A percentile compares a stretch with the other conserved stretches of the same genome.
These are phyloP conservation scores for Saccharomycopsis sp. DNA, from an alignment of 805 yeast species.

Conservation along the genomic window DNA sequence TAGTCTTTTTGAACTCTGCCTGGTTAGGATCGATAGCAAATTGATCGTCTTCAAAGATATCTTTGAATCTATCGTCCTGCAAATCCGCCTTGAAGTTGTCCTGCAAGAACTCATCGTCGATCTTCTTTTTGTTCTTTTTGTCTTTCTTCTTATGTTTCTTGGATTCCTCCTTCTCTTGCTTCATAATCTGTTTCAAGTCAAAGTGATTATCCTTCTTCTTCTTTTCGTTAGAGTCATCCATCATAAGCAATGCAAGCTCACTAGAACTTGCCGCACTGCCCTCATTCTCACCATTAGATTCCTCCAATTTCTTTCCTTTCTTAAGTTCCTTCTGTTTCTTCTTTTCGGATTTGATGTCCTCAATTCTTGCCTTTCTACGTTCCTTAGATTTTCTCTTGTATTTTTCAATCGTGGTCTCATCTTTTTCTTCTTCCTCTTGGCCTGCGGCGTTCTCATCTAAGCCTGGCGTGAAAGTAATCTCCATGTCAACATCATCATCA, in stretches of 20 bases:
- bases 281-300: background rate
- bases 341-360: slow-evolving; percentile 58
- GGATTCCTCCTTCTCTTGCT: slow-evolving; percentile 52
- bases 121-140: slow-evolving; percentile 40
- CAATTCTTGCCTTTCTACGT: slow-evolving; percentile 79
- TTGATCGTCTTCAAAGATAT: slow-evolving; percentile 75
- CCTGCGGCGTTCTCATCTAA: slow-evolving; percentile 37
- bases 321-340: slow-evolving; percentile 45
- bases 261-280: background rate
- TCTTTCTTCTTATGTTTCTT: slow-evolving; percentile 41
- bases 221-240: slow-evolving; percentile 24
- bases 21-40: slow-evolving; percentile 92
- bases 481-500: slow-evolving; percentile 80
- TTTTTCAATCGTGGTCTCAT: slow-evolving; percentile 67
- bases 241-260: slow-evolving; percentile 13
- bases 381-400: slow-evolving; percentile 87
- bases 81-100: slow-evolving; percentile 53
- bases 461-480: slow-evolving; percentile 92
- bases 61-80: slow-evolving; percentile 77
- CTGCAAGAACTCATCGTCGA: slow-evolving; percentile 45
- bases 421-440: slow-evolving; percentile 39
- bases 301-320: slow-evolving; percentile 25
- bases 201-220: slow-evolving; percentile 52
- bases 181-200: slow-evolving; percentile 68
- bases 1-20: slow-evolving; percentile 84